phyloP scores from a whole-genome alignment of 106 monocot genomes.

The Apostasia shenzhenica region DNA sequence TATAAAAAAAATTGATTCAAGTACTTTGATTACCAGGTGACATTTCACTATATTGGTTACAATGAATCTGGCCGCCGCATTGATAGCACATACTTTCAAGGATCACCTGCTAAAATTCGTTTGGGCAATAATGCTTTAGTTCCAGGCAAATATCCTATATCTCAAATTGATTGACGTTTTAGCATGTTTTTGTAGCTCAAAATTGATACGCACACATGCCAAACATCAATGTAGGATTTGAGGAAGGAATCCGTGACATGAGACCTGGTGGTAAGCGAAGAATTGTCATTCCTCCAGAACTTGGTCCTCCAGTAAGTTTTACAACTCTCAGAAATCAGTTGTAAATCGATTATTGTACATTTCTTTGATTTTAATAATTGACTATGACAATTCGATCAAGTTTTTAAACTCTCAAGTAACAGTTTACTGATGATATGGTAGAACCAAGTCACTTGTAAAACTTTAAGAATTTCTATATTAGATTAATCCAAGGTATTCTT shows the following conservation, averaged over 20 bases:
- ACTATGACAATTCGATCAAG: too few species aligned
- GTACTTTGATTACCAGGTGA: conserved; percentile 38
- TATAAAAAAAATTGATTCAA: neutral
- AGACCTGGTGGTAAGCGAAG: conserved; percentile 94
- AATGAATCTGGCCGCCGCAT: conserved; percentile 98
- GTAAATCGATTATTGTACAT: too few species aligned
- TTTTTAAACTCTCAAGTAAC: too few species aligned
- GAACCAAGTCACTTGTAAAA: too few species aligned
- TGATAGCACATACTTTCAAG: conserved; percentile 92
- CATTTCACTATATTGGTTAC: conserved; percentile 92
- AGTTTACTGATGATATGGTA: too few species aligned
- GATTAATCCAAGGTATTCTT: too few species aligned
- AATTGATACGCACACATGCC: neutral
- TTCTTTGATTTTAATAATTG: too few species aligned
- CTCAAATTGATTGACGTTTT: neutral
- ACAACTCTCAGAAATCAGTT: neutral
- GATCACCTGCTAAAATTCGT: conserved; percentile 88
- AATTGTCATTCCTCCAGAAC: conserved; percentile 96
- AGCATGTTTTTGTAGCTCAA: neutral
- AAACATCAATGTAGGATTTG: conserved; percentile 64
- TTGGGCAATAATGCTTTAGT: conserved; percentile 85
- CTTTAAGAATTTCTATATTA: too few species aligned
- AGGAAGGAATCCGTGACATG: conserved; percentile 92
- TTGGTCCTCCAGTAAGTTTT: conserved; percentile 87
- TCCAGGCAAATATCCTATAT: conserved; percentile 50